Conservation (phyloP, 306 rosid genomes). For the Parietaria judaica region DNA sequence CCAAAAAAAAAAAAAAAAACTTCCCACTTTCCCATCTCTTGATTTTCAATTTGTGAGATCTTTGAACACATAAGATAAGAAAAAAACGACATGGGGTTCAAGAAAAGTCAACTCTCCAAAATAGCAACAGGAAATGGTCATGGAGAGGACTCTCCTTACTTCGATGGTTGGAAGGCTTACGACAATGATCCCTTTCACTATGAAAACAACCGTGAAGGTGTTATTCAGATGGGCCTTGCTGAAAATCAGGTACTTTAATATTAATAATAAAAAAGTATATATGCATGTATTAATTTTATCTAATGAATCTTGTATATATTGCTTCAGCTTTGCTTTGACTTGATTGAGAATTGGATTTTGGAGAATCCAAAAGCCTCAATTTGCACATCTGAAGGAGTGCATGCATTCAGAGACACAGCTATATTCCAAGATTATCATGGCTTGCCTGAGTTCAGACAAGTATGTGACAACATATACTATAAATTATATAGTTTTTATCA, state of each 20-base stretch:
- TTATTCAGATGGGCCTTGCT: slow-evolving; percentile 89
- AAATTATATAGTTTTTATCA: background rate
- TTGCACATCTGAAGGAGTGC: slow-evolving; percentile 55
- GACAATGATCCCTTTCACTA: slow-evolving; percentile 57
- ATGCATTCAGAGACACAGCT: slow-evolving; percentile 46
- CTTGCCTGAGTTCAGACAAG: slow-evolving; percentile 59
- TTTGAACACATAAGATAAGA: background rate
- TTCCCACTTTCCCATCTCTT: background rate
- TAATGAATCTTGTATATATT: background rate
- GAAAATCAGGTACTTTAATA: slow-evolving; percentile 58
- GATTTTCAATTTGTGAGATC: background rate
- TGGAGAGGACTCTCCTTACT: slow-evolving; percentile 57
- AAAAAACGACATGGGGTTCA: background rate
- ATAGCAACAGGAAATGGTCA: slow-evolving; percentile 65
- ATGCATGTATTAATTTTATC: background rate
- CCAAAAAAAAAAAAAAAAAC: background rate
- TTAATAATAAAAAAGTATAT: background rate
- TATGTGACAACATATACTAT: slow-evolving; percentile 17
- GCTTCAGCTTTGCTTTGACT: slow-evolving; percentile 48
- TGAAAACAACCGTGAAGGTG: slow-evolving; percentile 50
- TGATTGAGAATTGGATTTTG: slow-evolving; percentile 52
- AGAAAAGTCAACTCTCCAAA: slow-evolving; percentile 41
- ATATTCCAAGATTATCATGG: slow-evolving; percentile 85
- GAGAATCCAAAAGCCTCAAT: slow-evolving; percentile 66
- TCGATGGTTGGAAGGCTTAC: slow-evolving; percentile 85